phyloP scores from a whole-genome alignment of 2,329 filamentous ascomycete genomes.

The Ceratocystis lukuohia region DNA sequence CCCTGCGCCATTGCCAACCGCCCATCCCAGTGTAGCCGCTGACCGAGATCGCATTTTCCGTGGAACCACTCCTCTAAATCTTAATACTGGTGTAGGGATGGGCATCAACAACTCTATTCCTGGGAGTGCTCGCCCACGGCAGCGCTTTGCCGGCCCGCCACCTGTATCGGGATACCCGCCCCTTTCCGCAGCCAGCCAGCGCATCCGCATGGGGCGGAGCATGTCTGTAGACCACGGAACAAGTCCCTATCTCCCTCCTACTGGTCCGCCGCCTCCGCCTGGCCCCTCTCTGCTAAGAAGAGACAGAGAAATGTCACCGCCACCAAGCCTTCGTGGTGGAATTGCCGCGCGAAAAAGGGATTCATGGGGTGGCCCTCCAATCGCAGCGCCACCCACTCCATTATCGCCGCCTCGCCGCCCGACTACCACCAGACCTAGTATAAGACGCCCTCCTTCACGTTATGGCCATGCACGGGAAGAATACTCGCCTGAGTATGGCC shows the following conservation, averaged over 20 bases:
- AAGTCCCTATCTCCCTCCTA: conserved; percentile 12
- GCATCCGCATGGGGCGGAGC: conserved; percentile 10
- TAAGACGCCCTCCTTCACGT: conserved; percentile 3
- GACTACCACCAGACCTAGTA: conserved; percentile 10
- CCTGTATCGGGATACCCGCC: conserved; percentile 17
- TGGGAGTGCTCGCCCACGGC: background rate
- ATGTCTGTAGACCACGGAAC: conserved; percentile 18
- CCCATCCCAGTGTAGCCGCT: background rate
- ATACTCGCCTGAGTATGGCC: conserved; percentile 11
- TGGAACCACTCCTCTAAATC: conserved; percentile 12
- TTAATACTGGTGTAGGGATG: conserved; percentile 6
- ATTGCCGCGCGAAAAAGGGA: conserved; percentile 13
- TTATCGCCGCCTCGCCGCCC: conserved; percentile 16
- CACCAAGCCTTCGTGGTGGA: conserved; percentile 10
- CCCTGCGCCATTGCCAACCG: background rate
- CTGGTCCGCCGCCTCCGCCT: background rate
- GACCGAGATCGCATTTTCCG: conserved; percentile 12
- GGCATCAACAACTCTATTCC: background rate
- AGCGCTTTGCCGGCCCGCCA: conserved; percentile 12
- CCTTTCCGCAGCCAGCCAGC: background rate
- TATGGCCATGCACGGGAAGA: conserved; percentile 7
- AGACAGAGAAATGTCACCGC: conserved; percentile 7
- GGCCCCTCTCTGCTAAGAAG: background rate
- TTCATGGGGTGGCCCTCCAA: conserved; percentile 14
- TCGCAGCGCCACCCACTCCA: conserved; percentile 16